Conservation (phyloP, 2,329 filamentous ascomycete genomes). For the Sarocladium brachiariae region DNA sequence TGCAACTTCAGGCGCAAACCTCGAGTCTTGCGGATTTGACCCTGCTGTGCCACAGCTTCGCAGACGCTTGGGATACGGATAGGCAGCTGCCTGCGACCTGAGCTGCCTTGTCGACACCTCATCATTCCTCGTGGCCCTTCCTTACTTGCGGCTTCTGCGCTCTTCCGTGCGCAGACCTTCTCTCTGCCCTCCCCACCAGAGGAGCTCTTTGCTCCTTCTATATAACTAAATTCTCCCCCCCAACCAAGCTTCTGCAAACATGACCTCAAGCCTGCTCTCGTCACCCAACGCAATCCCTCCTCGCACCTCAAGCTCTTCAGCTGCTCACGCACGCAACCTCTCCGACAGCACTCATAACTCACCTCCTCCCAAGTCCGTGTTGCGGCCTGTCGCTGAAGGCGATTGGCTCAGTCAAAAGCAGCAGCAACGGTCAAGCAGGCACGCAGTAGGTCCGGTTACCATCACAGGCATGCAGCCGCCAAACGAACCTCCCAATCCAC, state of each 20-base stretch:
- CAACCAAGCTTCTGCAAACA: neutral
- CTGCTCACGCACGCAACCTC: slow-evolving; percentile 23
- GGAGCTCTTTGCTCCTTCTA: neutral
- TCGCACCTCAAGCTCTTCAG: slow-evolving; percentile 56
- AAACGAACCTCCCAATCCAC: slow-evolving; percentile 37
- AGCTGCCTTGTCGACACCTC: neutral
- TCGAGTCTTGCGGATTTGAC: neutral
- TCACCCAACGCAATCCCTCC: slow-evolving; percentile 62
- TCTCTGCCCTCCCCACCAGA: neutral
- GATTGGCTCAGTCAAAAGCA: slow-evolving; percentile 49
- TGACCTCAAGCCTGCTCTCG: slow-evolving; percentile 14
- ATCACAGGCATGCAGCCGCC: slow-evolving; percentile 23
- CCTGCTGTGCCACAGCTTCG: neutral
- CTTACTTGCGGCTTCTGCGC: neutral
- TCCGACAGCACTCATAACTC: slow-evolving; percentile 13
- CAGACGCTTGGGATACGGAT: neutral
- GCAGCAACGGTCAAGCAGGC: slow-evolving; percentile 8
- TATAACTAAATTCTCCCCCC: neutral
- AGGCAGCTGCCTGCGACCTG: neutral
- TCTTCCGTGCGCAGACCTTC: slow-evolving; percentile 1
- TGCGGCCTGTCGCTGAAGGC: slow-evolving; percentile 50
- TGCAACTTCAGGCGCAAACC: neutral
- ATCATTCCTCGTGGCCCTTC: neutral
- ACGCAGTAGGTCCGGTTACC: slow-evolving; percentile 11
- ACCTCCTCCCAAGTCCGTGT: slow-evolving; percentile 30